Evolutionary conservation across 2,329 filamentous ascomycete species (phyloP), one percentile per base, ranked within the genome.

Genomic region (Ophiostoma montium): DNA sequence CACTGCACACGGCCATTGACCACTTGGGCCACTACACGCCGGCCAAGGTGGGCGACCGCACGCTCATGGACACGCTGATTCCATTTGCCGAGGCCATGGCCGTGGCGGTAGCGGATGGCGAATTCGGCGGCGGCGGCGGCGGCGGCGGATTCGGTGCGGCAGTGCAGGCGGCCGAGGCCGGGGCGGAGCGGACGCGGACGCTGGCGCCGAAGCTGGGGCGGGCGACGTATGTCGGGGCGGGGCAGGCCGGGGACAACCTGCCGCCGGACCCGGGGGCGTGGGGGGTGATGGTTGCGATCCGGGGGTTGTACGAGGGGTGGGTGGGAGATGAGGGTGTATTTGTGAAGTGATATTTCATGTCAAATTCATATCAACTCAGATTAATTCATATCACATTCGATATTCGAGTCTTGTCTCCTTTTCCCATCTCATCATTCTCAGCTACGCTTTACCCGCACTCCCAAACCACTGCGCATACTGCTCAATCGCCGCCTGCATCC

Each of bases 191-290:
- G 7, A 86, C 82, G 4, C 80, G 74, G 62, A 75, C 67, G 23
- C 76, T 85, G 71, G 75, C 70, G 62, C 78, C 82, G 8, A 76
- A 69, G 56, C 65, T 86, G 27, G 82, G 82, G 2, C 67, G 82
- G 47, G 81, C 81, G 11, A 82, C 82, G 0, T 86, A 86, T 57
- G 75, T 85, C 3, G 79, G 74, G 5, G 71, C 69, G 1, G 72
- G 71, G 39, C 46, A 49, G 27, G 67, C 48, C 63, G 63, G 12
- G 39, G 39, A n/a, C 47, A 70, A 70, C 41, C 53, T 74, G 49
- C 78, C 82, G 5, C 80, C 82, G 3, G 82, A 86, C 60, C 82
- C 82, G 0, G 81, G 82, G 30, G 82, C 82, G 5, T 79, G 80
- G 69, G 82, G 80, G n/a, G 71, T 82, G 21, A 78, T 78, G 71